Base-by-base conservation (phyloP, 805 yeast species). In the Candida yuanshanica region DNA sequence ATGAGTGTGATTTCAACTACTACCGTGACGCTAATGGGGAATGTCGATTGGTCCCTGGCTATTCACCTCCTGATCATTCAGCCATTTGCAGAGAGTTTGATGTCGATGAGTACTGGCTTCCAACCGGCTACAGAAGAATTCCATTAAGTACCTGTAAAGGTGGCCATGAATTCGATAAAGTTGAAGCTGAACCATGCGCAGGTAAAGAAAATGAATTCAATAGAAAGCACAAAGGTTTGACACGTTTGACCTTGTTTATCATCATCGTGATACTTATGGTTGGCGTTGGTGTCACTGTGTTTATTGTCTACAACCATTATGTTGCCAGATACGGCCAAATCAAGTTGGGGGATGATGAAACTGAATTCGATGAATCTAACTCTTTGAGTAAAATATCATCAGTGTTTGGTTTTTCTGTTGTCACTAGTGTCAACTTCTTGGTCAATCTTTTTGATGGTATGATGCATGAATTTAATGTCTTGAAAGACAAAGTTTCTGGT, bases 1-100 rank as follows among this genome's bases (percentile, higher is more conserved):
- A 68, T 56, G 99, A 93, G 62, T 93, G 99, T 72, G 99, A 93
- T 60, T 87, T 80, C 67, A 90, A 90, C 63, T 90, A 70, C 60
- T 75, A 63, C 43, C 72, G 82, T 44, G 80, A 79, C 38, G 46
- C 53, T 0, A 96, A 88, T 56, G 95, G 95, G 17, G 83, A 93
- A 3, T 93, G 99, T 66, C 78, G 78, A 57, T 72, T 89, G 32
- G 85, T 89, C n/a, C 67, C 71, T 17, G 97, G 96, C 0, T 67
- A 77, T 41, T 59, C 70, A 5, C 86, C 95, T 7, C 71, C 76
- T 12, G 85, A 86, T 55, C 78, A 80, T 42, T 64, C 72, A 21
- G 74, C 71, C 43, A 70, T 74, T 41, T 87, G 97, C 61, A 69
- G 66, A 41, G 68, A 71, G 42, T 68, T 76, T 4, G 71, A 70